These are phyloP conservation scores for Cutaneotrichosporon arboriforme DNA, from an alignment of 1,284 basidiomycete species.

Conservation along the genomic window DNA sequence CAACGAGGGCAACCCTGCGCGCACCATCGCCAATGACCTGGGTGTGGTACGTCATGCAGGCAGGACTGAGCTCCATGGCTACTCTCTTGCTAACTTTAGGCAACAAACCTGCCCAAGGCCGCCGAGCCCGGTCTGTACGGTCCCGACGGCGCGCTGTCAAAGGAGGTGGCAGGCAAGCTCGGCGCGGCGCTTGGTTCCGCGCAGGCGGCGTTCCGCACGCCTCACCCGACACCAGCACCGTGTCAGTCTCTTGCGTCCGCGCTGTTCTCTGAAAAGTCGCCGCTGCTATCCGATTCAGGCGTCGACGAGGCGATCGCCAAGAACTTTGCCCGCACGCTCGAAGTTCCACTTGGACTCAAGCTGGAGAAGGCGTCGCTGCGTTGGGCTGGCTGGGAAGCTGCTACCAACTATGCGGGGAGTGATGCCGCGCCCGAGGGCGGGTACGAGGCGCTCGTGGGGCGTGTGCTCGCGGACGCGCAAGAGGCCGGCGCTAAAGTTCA, in stretches of 20 bases:
- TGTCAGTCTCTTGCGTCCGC: conserved; percentile 37
- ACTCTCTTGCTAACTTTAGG: conserved; percentile 15
- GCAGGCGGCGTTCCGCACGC: conserved; percentile 30
- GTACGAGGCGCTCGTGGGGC: conserved; percentile 48
- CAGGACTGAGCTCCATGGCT: no score
- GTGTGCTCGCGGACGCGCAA: conserved; percentile 42
- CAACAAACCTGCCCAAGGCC: conserved; percentile 39
- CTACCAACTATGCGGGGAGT: conserved; percentile 49
- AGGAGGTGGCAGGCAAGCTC: conserved; percentile 20
- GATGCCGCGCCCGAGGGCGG: conserved; percentile 53
- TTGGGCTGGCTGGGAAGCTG: conserved; percentile 48
- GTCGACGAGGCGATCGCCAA: conserved; percentile 7
- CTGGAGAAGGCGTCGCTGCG: conserved; percentile 46
- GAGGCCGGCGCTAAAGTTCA: conserved; percentile 42
- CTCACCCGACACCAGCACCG: conserved; percentile 31
- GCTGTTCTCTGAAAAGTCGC: conserved; percentile 41
- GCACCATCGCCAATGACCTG: conserved; percentile 45
- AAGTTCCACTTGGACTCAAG: conserved; percentile 51
- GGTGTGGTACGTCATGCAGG: conserved; percentile 44
- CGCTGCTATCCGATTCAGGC: conserved; percentile 18
- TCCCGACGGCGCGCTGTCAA: conserved; percentile 32
- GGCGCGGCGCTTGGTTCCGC: conserved; percentile 32
- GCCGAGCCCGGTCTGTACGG: conserved; percentile 38
- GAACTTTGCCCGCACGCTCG: conserved; percentile 48
- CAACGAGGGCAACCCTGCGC: conserved; percentile 50